These are phyloP conservation scores for Nigrograna mackinnonii DNA, from an alignment of 2,329 filamentous ascomycete genomes.

Conservation along the genomic window DNA sequence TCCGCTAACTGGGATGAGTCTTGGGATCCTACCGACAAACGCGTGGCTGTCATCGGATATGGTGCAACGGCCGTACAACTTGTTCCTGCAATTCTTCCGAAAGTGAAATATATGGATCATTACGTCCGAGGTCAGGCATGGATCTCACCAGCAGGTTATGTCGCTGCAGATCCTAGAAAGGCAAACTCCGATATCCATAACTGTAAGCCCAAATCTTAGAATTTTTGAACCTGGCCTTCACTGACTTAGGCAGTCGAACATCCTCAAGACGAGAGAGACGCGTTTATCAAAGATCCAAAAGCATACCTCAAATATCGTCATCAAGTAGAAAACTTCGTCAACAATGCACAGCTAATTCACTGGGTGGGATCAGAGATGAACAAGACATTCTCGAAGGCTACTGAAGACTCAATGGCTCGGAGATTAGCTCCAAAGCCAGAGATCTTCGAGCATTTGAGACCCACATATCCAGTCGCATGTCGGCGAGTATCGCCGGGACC, in stretches of 20 bases:
- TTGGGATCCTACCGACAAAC: background rate
- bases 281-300: background rate
- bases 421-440: background rate
- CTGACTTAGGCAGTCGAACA: too few relatives aligned
- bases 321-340: background rate
- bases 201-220: too few relatives aligned
- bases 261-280: background rate
- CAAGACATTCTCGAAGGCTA: background rate
- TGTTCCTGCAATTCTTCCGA: background rate
- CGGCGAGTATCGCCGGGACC: background rate
- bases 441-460: background rate
- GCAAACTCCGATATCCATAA: too few relatives aligned
- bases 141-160: too few relatives aligned
- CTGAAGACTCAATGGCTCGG: background rate
- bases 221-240: too few relatives aligned
- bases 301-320: background rate
- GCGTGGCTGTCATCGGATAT: slow-evolving; percentile 54
- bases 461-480: background rate
- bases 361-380: background rate
- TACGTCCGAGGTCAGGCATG: background rate
- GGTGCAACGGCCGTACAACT: slow-evolving; percentile 61
- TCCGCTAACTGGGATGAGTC: slow-evolving; percentile 47
- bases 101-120: background rate
- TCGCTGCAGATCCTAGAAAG: too few relatives aligned
- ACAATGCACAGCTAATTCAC: background rate